A percentile compares a stretch with the other conserved stretches of the same genome.
Evolutionary conservation across 805 yeast genomes (phyloP).

Genomic region (Kluyveromyces lactis): DNA sequence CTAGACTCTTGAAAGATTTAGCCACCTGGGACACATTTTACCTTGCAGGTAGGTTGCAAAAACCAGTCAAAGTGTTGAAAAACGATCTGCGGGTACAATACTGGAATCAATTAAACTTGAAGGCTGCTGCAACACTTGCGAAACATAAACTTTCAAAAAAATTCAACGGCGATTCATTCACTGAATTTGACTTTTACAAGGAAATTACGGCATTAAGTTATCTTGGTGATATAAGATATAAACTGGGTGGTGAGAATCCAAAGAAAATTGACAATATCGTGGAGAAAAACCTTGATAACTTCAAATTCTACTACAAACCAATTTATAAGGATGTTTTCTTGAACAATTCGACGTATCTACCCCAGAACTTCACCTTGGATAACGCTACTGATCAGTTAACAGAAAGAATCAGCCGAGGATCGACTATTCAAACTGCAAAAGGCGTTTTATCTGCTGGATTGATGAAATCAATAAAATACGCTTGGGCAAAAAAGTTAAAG

Average conservation of each 20-base stretch:
- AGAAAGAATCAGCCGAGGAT: slow-evolving; percentile 58
- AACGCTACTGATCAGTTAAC: slow-evolving; percentile 33
- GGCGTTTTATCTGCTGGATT: slow-evolving; percentile 87
- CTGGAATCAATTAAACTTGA: slow-evolving; percentile 67
- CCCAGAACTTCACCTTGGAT: slow-evolving; percentile 32
- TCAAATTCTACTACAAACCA: slow-evolving; percentile 70
- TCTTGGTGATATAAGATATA: slow-evolving; percentile 82
- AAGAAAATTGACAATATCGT: slow-evolving; percentile 83
- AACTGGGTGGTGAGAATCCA: slow-evolving; percentile 86
- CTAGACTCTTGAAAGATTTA: slow-evolving; percentile 56
- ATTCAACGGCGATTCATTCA: slow-evolving; percentile 30
- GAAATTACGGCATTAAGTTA: slow-evolving; percentile 77
- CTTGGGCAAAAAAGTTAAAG: slow-evolving; percentile 56
- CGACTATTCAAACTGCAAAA: slow-evolving; percentile 66
- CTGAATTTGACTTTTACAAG: slow-evolving; percentile 61
- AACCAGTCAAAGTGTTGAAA: slow-evolving; percentile 74
- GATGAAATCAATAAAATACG: slow-evolving; percentile 59
- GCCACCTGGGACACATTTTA: slow-evolving; percentile 82
- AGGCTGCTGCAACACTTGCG: slow-evolving; percentile 65
- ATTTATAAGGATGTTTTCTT: slow-evolving; percentile 31
- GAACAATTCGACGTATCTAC: slow-evolving; percentile 27
- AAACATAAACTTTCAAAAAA: slow-evolving; percentile 29
- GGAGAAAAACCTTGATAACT: slow-evolving; percentile 57
- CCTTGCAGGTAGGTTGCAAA: slow-evolving; percentile 87
- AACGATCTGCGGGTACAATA: slow-evolving; percentile 56